Evolutionary conservation across 768 basidiomycete species (phyloP), one percentile per base, ranked within the genome.

Genomic region (Trametes villosa): DNA sequence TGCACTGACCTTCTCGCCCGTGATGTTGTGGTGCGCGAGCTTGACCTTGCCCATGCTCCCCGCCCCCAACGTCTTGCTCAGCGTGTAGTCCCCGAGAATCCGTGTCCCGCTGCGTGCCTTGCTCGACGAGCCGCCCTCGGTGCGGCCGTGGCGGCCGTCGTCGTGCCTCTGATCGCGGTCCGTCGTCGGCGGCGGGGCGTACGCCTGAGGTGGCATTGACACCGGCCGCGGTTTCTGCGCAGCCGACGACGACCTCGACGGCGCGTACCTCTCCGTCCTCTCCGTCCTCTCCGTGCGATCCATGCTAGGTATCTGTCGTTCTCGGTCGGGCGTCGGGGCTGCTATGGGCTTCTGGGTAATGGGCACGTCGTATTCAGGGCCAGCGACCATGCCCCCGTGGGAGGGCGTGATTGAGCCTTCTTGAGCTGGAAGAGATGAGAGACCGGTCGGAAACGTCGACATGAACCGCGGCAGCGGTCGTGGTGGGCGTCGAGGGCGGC

Each of bases 1-100:
- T 15, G 40, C 51, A 51, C 53, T 59, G 68, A 96, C 96, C 87
- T 96, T 96, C 76, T 98, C 96, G 27, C 91, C 92, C 1, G 93
- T 91, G 64, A 87, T 70, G 62, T 89, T 91, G 74, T 96, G 93
- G 20, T 89, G 89, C 3, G 94, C 96, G 12, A 98, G 85, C 80
- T 98, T 99, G 70, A 99, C 96, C 75, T 98, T 98, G 65, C 96
- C 96, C 96, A 99, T 99, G 73, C 92, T 94, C 36, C 96, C 96
- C 22, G 96, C 96, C 26, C 96, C 96, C 41, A 99, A 83, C 5
- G 96, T 97, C 83, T 98, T 98, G 70, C 91, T 91, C 67, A 99
- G 84, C 61, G 92, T 92, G 78, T 97, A 99, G 72, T 98, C 94
- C 31, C 96, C 96, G 17, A 99, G 80, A 59, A 93, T 81, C 75